Base-by-base conservation (phyloP, 345 rosid genomes). In the Citropsis articulata region DNA sequence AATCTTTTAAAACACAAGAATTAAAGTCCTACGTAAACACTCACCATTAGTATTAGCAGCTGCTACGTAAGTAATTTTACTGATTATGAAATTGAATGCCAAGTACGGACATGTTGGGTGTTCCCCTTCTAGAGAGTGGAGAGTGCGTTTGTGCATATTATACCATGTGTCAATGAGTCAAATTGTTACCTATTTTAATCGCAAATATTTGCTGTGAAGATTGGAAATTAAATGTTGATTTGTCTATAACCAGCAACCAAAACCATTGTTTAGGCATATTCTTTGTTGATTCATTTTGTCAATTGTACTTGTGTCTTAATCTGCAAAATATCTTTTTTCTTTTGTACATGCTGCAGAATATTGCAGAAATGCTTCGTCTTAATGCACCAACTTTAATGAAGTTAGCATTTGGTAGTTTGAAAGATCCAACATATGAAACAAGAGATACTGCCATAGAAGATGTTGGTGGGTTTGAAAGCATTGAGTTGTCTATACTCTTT, bases 351-450 rank as follows among this genome's bases (percentile, higher is more conserved):
- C 31, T 81, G 75, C 86, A 96, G 99, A 89, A 88, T 85, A 90
- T 91, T 82, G 94, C 94, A n/a, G 98, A 96, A 76, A 79, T 90
- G 86, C 93, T 96, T 77, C 88, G 92, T 36, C 90, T 92, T 13
- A 87, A 94, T 88, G 99, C 89, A 10, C 97, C 99, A 24, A 88
- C 81, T 90, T 93, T 95, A 50, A 89, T 90, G 95, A 94, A 90
- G 85, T 76, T 86, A 50, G 94, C 95, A 9, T 91, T 96, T 79
- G 91, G 90, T 75, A 84, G 88, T 18, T 71, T 94, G 75, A 90
- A 83, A 65, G 91, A 85, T 82, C 89, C 94, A 1, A 76, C 84
- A 45, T 86, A 84, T 70, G 87, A 89, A 75, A 96, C 97, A 24
- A 89, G 99, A 87, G 99, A 96, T 36, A 71, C 89, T 55, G 87